Evolutionary conservation across 306 rosid species (phyloP).

Genomic region (Lathyrus aphaca): DNA sequence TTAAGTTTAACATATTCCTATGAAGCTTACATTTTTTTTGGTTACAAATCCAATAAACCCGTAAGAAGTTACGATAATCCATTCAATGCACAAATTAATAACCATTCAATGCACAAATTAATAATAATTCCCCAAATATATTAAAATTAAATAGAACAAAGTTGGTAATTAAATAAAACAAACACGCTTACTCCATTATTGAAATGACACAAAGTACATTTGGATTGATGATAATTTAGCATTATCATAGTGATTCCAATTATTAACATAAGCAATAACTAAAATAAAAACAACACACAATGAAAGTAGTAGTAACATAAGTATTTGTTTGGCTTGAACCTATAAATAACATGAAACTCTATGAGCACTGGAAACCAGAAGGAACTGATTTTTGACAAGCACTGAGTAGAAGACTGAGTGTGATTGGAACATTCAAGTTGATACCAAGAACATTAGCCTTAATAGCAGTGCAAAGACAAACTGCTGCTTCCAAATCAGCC

Average conservation of each 20-base stretch:
- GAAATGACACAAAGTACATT: neutral
- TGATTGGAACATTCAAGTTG: conserved; percentile 65
- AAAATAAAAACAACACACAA: neutral
- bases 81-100: neutral
- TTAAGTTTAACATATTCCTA: too few relatives aligned
- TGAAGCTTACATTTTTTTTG: too few relatives aligned
- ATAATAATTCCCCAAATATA: neutral
- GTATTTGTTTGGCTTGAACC: neutral
- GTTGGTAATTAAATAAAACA: conserved; percentile 13
- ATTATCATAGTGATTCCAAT: neutral
- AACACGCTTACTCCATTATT: conserved; percentile 34
- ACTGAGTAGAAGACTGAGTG: conserved; percentile 59
- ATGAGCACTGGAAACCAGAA: conserved; percentile 61
- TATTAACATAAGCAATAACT: neutral
- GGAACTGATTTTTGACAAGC: conserved; percentile 77
- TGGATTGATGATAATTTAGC: too few relatives aligned
- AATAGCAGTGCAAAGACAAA: conserved; percentile 84
- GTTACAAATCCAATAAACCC: too few relatives aligned
- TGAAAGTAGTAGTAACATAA: neutral
- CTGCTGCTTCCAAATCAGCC: conserved; percentile 66
- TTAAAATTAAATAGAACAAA: neutral
- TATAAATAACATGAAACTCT: conserved; percentile 18
- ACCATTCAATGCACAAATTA: neutral
- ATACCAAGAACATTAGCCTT: conserved; percentile 79
- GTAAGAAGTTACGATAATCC: too few relatives aligned